A percentile compares a stretch with the other conserved stretches of the same genome.
Conservation (phyloP, 345 rosid species). For the Lepidium didymum region DNA sequence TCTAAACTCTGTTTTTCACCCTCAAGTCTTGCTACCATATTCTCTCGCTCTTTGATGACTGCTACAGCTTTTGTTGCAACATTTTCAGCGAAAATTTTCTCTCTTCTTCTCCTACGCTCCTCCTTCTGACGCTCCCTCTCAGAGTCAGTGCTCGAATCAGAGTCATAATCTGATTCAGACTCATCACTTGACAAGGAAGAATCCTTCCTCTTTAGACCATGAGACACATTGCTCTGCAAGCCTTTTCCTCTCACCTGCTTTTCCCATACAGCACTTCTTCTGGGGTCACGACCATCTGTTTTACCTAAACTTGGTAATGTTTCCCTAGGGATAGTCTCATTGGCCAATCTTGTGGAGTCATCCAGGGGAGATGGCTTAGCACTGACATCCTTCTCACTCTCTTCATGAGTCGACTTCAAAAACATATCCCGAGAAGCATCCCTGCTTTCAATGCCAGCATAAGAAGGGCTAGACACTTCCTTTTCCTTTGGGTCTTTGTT, state of each 20-base stretch:
- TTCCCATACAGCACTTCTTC: constrained; percentile 31
- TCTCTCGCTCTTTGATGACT: constrained; percentile 75
- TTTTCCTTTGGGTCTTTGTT: constrained; percentile 51
- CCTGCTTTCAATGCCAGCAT: constrained; percentile 35
- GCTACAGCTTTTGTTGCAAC: constrained; percentile 71
- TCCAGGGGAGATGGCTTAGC: constrained; percentile 25
- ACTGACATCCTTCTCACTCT: constrained; percentile 33
- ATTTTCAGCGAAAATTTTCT: constrained; percentile 67
- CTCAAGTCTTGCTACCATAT: constrained; percentile 79
- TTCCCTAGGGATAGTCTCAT: constrained; percentile 22
- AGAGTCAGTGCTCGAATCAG: constrained; percentile 71
- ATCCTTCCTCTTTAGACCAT: constrained; percentile 40
- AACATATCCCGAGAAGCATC: constrained; percentile 5
- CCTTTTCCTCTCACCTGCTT: constrained; percentile 26
- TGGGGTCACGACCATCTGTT: constrained; percentile 29
- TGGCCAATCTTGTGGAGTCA: constrained; percentile 18
- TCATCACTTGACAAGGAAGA: constrained; percentile 36
- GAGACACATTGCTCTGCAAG: constrained; percentile 33
- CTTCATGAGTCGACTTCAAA: constrained; percentile 21
- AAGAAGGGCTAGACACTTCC: constrained; percentile 46
- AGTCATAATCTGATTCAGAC: constrained; percentile 46
- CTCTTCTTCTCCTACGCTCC: constrained; percentile 59
- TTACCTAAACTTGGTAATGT: constrained; percentile 21
- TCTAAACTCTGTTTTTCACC: constrained; percentile 94
- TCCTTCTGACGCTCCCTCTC: constrained; percentile 79